Percentiles rank a stretch among this genome's conserved stretches.
These are phyloP conservation scores for Fonsecaea pugnacius DNA, from an alignment of 2,329 filamentous ascomycete species.

Conservation along the genomic window DNA sequence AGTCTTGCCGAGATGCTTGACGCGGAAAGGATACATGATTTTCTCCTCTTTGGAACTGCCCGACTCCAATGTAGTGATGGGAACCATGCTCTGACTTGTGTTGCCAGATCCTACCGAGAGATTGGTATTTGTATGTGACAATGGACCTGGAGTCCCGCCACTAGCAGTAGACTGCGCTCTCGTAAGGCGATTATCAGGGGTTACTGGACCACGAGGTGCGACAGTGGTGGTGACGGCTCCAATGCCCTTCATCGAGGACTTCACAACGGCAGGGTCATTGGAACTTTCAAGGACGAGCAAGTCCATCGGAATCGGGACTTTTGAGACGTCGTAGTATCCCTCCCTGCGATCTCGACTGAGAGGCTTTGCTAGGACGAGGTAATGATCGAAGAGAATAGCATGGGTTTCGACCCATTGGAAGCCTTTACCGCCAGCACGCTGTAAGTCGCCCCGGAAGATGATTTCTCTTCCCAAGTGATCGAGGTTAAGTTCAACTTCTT, in stretches of 20 bases:
- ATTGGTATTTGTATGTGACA: constrained; percentile 71
- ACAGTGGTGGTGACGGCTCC: constrained; percentile 66
- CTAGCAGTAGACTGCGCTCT: constrained; percentile 58
- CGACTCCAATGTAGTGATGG: constrained; percentile 54
- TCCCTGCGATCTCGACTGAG: constrained; percentile 68
- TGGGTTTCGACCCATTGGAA: constrained; percentile 95
- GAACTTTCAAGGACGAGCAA: constrained; percentile 88
- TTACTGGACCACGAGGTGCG: constrained; percentile 49
- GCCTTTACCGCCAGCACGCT: constrained; percentile 82
- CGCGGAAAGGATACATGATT: constrained; percentile 88
- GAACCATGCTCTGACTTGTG: constrained; percentile 56
- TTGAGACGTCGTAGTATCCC: constrained; percentile 86
- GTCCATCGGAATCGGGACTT: constrained; percentile 95
- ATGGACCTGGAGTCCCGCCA: constrained; percentile 43
- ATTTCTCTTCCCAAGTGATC: constrained; percentile 92
- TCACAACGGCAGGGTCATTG: constrained; percentile 87
- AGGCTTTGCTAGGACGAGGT: constrained; percentile 86
- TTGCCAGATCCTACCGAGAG: constrained; percentile 64
- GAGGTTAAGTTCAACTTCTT: constrained; percentile 79
- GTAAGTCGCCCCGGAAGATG: constrained; percentile 84
- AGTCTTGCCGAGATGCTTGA: constrained; percentile 88
- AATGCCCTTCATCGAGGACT: constrained; percentile 71
- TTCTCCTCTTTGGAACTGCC: constrained; percentile 69
- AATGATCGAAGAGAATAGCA: constrained; percentile 93
- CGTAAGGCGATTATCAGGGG: constrained; percentile 56